Base-by-base conservation (phyloP, 129 eudicot genomes). In the Centrapalus pauciflorus region DNA sequence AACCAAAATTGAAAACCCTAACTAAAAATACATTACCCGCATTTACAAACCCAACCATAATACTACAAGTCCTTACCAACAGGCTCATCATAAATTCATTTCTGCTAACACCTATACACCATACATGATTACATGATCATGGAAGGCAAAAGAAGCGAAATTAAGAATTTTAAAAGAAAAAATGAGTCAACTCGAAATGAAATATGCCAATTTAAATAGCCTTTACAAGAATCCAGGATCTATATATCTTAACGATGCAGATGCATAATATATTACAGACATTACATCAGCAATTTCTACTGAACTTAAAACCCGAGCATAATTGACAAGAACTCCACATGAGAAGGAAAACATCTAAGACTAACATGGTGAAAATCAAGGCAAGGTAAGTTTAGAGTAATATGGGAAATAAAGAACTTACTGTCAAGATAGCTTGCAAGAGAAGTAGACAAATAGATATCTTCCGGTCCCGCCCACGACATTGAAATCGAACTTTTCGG, bases 391-490 rank as follows among this genome's bases (percentile, higher is more conserved):
- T 16, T 46, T 9, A 23, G 3, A 23, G 2, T 5, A 3, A 40
- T n/a, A n/a, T n/a, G 50, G 10, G 20, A 20, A 34, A 45, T 27
- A 37, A 43, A 38, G 63, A 40, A 38, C 88, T 80, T 67, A 91
- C 97, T 91, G 70, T 91, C 97, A 66, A 91, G 96, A 79, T 91
- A 91, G 51, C 86, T 91, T 25, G 97, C 97, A 60, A 91, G 96
- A 50, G 97, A 91, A 74, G 97, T 91, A 20, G 97, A 91, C 40
- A 85, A 80, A 71, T 81, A 83, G 23, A 85, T 69, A 81, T 91
- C 97, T 73, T 87, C 97, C 8, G 96, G 90, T 5, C 94, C 93
- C 9, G 96, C 94, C 96, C 97, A 91, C 82, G 97, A 87, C 97
- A 87, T 91, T 64, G 90, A 58, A 37, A 26, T 71, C 48, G 65